Evolutionary conservation across 345 rosid genomes (phyloP).

Genomic region (Clarkia xantiana): DNA sequence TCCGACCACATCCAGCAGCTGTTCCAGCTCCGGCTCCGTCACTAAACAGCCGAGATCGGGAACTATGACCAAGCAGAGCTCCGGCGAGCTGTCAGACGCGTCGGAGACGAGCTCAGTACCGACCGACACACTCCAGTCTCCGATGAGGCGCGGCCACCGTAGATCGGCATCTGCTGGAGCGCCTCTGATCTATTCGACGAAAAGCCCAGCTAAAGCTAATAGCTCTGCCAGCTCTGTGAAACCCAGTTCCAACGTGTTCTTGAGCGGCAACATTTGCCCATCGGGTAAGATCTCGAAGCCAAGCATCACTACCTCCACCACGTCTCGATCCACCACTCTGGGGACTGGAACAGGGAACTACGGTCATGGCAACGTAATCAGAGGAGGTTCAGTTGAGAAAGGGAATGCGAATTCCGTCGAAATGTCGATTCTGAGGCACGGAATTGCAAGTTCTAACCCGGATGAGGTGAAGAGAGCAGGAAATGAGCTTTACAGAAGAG

Average conservation of each 20-base stretch:
- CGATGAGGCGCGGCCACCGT: constrained; percentile 39
- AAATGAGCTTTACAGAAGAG: constrained; percentile 67
- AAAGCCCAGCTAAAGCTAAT: constrained; percentile 10
- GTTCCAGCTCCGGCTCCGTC: constrained; percentile 30
- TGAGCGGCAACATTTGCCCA: constrained; percentile 81
- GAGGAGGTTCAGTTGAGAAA: constrained; percentile 18
- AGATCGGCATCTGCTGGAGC: constrained; percentile 74
- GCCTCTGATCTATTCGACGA: constrained; percentile 58
- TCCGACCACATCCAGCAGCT: constrained; percentile 9
- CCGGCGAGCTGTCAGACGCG: constrained; percentile 43
- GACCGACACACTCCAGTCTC: constrained; percentile 21
- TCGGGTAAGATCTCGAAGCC: constrained; percentile 79
- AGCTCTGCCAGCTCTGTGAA: background rate
- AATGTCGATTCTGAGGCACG: constrained; percentile 5
- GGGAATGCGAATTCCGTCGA: background rate
- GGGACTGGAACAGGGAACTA: constrained; percentile 72
- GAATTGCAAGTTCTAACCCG: constrained; percentile 25
- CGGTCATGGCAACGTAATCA: constrained; percentile 82
- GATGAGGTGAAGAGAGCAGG: constrained; percentile 76
- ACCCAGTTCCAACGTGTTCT: constrained; percentile 17
- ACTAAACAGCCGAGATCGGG: constrained; percentile 1
- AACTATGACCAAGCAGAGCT: constrained; percentile 16
- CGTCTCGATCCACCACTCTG: constrained; percentile 41
- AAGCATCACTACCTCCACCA: constrained; percentile 30
- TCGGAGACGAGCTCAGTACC: constrained; percentile 9